A percentile compares a stretch with the other conserved stretches of the same genome.
These are phyloP conservation scores for Garcia nutans DNA, from an alignment of 345 rosid genomes.

Conservation along the genomic window DNA sequence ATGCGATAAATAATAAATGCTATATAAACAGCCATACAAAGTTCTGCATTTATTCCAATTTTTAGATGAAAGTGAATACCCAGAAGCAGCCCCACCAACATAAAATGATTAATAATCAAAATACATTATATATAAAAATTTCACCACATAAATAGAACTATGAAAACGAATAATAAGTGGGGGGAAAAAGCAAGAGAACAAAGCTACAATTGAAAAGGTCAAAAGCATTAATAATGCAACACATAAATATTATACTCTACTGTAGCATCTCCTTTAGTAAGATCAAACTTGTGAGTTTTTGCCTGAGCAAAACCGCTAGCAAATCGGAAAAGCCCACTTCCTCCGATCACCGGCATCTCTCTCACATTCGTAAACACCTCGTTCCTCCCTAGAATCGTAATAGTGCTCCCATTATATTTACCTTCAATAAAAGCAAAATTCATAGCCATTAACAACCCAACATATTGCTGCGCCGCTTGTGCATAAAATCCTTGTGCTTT, in stretches of 20 bases:
- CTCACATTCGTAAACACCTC: constrained; percentile 44
- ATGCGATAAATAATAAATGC: too few relatives aligned
- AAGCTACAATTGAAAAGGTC: neutral
- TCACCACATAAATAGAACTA: too few relatives aligned
- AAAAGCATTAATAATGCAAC: constrained; percentile 16
- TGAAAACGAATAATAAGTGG: too few relatives aligned
- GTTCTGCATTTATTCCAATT: too few relatives aligned
- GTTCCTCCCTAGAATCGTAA: constrained; percentile 68
- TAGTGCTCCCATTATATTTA: constrained; percentile 65
- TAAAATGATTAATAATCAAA: too few relatives aligned
- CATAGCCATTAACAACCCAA: constrained; percentile 65
- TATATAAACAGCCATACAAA: too few relatives aligned
- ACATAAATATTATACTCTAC: constrained; percentile 16
- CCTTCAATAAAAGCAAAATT: constrained; percentile 66
- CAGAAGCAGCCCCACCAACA: too few relatives aligned
- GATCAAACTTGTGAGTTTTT: constrained; percentile 39
- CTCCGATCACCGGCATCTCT: constrained; percentile 78
- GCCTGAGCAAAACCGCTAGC: constrained; percentile 71
- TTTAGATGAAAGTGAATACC: too few relatives aligned
- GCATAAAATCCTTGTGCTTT: constrained; percentile 78
- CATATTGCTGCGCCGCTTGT: constrained; percentile 48
- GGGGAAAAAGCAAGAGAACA: too few relatives aligned
- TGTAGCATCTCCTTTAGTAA: constrained; percentile 8
- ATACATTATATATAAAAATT: too few relatives aligned
- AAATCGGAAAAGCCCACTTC: constrained; percentile 75